phyloP scores from a whole-genome alignment of 306 rosid species.

The Trifolium repens region DNA sequence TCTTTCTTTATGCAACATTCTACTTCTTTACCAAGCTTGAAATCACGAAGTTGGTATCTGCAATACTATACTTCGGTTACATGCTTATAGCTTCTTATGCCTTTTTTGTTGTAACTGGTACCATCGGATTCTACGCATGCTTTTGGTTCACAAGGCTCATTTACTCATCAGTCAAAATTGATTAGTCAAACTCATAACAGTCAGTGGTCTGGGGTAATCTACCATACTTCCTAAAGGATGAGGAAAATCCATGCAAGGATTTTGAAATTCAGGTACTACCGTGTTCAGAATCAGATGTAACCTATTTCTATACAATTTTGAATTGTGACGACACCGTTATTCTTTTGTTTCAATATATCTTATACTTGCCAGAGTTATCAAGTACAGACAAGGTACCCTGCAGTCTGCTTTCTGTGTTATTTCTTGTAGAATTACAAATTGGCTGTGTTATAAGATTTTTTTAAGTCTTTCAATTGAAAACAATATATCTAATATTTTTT shows the following conservation, averaged over 20 bases:
- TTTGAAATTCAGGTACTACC: conserved; percentile 59
- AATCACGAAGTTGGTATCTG: conserved; percentile 93
- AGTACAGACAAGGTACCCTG: conserved; percentile 32
- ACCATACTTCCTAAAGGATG: conserved; percentile 43
- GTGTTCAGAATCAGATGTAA: conserved; percentile 67
- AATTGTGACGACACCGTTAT: conserved; percentile 57
- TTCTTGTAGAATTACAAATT: conserved; percentile 15
- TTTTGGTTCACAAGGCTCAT: conserved; percentile 99
- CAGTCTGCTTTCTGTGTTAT: conserved; percentile 29
- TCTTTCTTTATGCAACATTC: conserved; percentile 91
- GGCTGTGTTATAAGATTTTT: neutral
- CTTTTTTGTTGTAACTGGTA: conserved; percentile 90
- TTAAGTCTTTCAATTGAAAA: neutral
- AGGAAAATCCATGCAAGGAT: conserved; percentile 58
- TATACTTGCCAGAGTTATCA: conserved; percentile 49
- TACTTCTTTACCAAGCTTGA: conserved; percentile 99
- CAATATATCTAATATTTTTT: neutral
- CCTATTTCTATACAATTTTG: conserved; percentile 78
- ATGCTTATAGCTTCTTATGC: conserved; percentile 95
- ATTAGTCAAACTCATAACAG: conserved; percentile 47
- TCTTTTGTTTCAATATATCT: conserved; percentile 64
- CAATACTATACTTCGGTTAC: conserved; percentile 84
- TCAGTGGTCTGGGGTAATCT: conserved; percentile 39
- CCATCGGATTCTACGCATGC: conserved; percentile 96
- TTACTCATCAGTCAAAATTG: conserved; percentile 96